phyloP scores from a whole-genome alignment of 495 filamentous ascomycete species.

The Trichoderma reesei region DNA sequence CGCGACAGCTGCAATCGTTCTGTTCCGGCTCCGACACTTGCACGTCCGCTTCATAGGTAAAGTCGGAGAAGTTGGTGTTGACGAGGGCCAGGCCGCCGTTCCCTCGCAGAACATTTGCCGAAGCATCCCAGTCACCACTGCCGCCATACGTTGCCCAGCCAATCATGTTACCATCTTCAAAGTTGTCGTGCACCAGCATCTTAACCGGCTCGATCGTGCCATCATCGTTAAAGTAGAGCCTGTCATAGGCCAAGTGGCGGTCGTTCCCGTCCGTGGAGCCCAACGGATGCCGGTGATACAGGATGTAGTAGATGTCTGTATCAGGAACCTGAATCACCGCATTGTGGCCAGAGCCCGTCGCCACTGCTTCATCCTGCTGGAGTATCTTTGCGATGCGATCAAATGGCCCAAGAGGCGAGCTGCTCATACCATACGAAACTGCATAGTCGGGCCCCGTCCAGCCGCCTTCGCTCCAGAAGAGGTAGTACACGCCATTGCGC shows the following conservation, averaged over 20 bases:
- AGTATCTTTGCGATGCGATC: constrained; percentile 28
- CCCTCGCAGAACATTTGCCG: constrained; percentile 13
- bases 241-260: constrained; percentile 37
- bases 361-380: constrained; percentile 28
- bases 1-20: not conserved
- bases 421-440: constrained; percentile 36
- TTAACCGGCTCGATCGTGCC: constrained; percentile 31
- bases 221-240: constrained; percentile 35
- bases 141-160: constrained; percentile 21
- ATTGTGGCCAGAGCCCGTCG: constrained; percentile 34
- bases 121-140: constrained; percentile 16
- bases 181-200: constrained; percentile 33
- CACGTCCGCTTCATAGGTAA: constrained; percentile 20
- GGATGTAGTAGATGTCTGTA: constrained; percentile 39
- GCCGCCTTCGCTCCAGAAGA: constrained; percentile 42
- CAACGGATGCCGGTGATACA: constrained; percentile 37
- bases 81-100: constrained; percentile 19
- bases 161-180: constrained; percentile 23
- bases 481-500: constrained; percentile 58
- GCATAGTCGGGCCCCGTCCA: constrained; percentile 38
- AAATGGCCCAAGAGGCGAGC: constrained; percentile 37
- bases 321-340: constrained; percentile 32
- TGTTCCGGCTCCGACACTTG: constrained; percentile 4
- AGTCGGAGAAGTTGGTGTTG: constrained; percentile 23
- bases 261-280: constrained; percentile 34